Percentiles rank a stretch among this genome's conserved stretches.
Evolutionary conservation across 2,329 filamentous ascomycete species (phyloP).

Genomic region (Diaporthe longicolla): DNA sequence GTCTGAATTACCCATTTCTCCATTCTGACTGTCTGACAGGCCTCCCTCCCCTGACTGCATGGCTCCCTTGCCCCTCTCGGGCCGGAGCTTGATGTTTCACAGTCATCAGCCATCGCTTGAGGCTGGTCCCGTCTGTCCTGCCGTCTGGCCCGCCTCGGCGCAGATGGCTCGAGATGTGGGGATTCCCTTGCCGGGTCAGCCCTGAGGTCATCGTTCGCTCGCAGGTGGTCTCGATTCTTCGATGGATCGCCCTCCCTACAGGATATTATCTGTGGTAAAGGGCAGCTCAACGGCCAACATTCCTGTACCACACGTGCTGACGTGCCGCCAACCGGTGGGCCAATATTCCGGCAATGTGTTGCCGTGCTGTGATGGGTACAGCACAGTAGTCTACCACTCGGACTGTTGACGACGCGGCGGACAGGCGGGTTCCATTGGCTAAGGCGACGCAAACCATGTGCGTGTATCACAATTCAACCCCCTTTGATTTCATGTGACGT

Average conservation of each 20-base stretch:
- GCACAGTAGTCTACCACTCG: constrained; percentile 9
- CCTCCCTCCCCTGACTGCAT: neutral
- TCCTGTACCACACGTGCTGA: neutral
- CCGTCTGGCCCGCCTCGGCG: neutral
- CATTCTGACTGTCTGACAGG: neutral
- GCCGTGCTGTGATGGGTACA: neutral
- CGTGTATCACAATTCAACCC: constrained; percentile 15
- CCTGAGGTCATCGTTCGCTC: constrained; percentile 12
- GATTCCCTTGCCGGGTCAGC: neutral
- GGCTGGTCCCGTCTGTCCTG: constrained; percentile 3
- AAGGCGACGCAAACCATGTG: neutral
- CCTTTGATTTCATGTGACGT: constrained; percentile 32
- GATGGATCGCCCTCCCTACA: neutral
- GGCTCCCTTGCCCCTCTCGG: constrained; percentile 1
- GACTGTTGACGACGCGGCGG: neutral
- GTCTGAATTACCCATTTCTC: neutral
- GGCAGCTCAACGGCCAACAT: neutral
- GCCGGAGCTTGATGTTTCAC: constrained; percentile 23
- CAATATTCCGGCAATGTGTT: neutral
- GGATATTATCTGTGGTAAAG: neutral
- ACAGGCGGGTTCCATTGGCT: constrained; percentile 14
- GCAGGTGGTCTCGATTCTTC: neutral
- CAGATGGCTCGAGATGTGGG: neutral
- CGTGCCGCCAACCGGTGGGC: neutral
- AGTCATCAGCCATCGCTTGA: constrained; percentile 8